Evolutionary conservation across 2,329 filamentous ascomycete genomes (phyloP).

Genomic region (Rutstroemia sp.): DNA sequence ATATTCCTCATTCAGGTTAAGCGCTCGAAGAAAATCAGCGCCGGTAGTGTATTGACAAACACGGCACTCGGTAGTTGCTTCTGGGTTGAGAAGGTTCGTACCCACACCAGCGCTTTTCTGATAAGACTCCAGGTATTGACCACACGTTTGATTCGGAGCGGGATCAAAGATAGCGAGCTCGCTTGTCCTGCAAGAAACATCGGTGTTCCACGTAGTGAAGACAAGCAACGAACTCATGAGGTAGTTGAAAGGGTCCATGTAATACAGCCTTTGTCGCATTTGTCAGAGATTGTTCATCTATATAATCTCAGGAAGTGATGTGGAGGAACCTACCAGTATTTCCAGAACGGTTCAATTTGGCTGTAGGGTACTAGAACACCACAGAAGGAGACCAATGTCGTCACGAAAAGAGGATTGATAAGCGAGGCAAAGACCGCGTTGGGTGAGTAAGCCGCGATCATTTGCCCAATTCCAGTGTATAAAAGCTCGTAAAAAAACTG

Average conservation of each 20-base stretch:
- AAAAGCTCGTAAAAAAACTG: slow-evolving; percentile 28
- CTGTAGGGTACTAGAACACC: slow-evolving; percentile 66
- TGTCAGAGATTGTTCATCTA: too few species aligned
- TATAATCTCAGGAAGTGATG: too few species aligned
- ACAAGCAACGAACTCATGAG: slow-evolving; percentile 48
- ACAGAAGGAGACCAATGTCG: slow-evolving; percentile 61
- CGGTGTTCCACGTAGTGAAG: slow-evolving; percentile 41
- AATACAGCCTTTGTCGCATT: slow-evolving; percentile 36
- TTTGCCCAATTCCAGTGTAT: slow-evolving; percentile 54
- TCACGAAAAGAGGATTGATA: slow-evolving; percentile 48
- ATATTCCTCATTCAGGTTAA: slow-evolving; percentile 54
- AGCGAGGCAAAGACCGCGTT: slow-evolving; percentile 53
- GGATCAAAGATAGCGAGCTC: slow-evolving; percentile 41
- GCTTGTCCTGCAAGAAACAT: slow-evolving; percentile 38
- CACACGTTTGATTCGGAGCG: slow-evolving; percentile 46
- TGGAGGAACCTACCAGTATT: slow-evolving; percentile 10
- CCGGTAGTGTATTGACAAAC: slow-evolving; percentile 55
- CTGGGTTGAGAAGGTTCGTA: slow-evolving; percentile 51
- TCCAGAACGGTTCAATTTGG: slow-evolving; percentile 63
- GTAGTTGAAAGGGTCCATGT: slow-evolving; percentile 54
- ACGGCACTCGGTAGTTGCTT: slow-evolving; percentile 45
- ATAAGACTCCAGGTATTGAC: slow-evolving; percentile 48
- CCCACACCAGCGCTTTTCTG: slow-evolving; percentile 37
- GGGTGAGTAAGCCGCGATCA: slow-evolving; percentile 54
- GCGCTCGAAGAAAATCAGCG: slow-evolving; percentile 48